Evolutionary conservation across 208 protist species (phyloP).

Genomic region (Leishmania arabica): DNA sequence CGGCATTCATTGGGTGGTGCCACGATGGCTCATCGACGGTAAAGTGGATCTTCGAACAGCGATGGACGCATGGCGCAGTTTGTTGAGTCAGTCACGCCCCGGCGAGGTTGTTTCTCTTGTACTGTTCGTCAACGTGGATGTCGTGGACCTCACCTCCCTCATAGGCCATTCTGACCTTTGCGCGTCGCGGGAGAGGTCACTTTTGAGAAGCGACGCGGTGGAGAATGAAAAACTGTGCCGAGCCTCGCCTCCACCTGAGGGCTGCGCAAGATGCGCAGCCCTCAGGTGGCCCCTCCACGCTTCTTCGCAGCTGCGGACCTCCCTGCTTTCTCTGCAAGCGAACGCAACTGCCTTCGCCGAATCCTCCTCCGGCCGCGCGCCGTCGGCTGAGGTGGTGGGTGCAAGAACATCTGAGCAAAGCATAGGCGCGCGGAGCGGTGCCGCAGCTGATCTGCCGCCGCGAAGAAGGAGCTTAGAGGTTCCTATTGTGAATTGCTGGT

Average conservation of each 20-base stretch:
- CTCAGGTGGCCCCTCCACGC: neutral
- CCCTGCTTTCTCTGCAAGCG: neutral
- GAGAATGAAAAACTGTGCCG: neutral
- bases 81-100: slow-evolving; percentile 1
- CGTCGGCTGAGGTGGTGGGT: neutral
- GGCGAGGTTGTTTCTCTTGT: slow-evolving; percentile 10
- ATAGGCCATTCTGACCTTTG: neutral
- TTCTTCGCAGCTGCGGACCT: neutral
- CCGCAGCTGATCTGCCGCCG: neutral
- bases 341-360: neutral
- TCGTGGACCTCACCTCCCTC: neutral
- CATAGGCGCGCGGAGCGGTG: neutral
- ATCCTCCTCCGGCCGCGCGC: neutral
- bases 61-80: slow-evolving; percentile 13
- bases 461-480: neutral
- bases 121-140: slow-evolving; percentile 6
- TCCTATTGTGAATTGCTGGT: neutral
- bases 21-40: neutral
- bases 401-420: neutral
- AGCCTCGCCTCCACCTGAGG: neutral
- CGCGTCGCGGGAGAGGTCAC: neutral
- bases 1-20: slow-evolving; percentile 33
- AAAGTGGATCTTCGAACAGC: neutral
- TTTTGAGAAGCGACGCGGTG: neutral
- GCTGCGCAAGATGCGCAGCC: neutral